Evolutionary conservation across 208 protist genomes (phyloP), one percentile per base, ranked within the genome.

Genomic region (Trypanosoma rangeli): DNA sequence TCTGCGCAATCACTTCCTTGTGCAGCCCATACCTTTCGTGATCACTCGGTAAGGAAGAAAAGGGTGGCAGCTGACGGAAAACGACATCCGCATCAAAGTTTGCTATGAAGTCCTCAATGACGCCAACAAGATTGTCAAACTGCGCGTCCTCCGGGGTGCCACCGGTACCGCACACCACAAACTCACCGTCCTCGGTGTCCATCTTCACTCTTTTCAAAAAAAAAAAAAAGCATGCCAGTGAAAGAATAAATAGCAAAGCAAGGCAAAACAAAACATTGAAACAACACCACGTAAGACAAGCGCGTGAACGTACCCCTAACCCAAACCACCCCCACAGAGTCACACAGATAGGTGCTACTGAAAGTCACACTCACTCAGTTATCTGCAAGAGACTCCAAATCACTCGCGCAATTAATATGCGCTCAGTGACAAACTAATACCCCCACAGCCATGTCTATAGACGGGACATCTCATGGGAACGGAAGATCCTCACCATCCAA

Each of bases 81-180:
- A 85, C 68, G 0, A 50, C 53, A 5, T 85, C 73, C 37, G 59
- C 59, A 55, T 95, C 85, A 67, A 93, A 93, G 26, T 64, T 70
- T 24, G 92, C 80, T 87, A 95, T 95, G 50, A 95, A 95, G 52
- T 92, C 84, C 59, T 95, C 90, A 63, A 95, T 91, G 13, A 79
- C 68, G 22, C 90, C 90, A 0, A 95, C 86, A 22, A 95, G 37
- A 0, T 78, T 61, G 63, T 95, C 90, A 68, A 94, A 90, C 29
- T 74, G 65, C 4, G 58, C 76, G 55, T 95, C 90, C 49, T 93
- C 87, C 0, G 80, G 37, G 5, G 64, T 87, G 56, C 84, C 83
- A 57, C 73, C 67, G 42, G 78, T 69, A 2, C 87, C 90, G 42
- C 73, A 81, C 52, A 94, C 83, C 37, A 85, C 49, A 59, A 94